These are phyloP conservation scores for Artemisia tridentata DNA, from an alignment of 129 eudicot genomes.

Conservation along the genomic window DNA sequence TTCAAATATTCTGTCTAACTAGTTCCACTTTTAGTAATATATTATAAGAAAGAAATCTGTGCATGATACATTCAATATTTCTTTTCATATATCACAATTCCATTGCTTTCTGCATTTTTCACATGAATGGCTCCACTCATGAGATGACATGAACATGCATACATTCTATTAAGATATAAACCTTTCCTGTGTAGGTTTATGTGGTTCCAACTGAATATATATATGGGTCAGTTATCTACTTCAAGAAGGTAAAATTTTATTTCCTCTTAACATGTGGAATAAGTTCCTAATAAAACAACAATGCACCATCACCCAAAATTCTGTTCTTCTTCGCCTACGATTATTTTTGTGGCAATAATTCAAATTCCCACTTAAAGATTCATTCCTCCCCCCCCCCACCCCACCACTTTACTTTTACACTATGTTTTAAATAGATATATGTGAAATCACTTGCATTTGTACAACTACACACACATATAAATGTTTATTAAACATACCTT, in stretches of 20 bases:
- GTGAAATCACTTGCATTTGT: neutral
- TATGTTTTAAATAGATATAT: neutral
- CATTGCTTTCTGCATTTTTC: conserved; percentile 22
- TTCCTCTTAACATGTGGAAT: conserved; percentile 37
- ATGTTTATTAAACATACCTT: neutral
- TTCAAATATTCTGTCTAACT: conserved; percentile 39
- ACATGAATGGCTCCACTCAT: no score
- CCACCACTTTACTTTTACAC: conserved; percentile 17
- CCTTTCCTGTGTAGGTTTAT: conserved; percentile 37
- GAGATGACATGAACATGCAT: no score
- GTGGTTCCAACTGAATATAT: conserved; percentile 35
- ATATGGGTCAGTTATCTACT: conserved; percentile 21
- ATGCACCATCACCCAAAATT: conserved; percentile 38
- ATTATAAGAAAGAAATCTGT: conserved; percentile 31
- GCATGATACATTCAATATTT: conserved; percentile 25
- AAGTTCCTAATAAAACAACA: conserved; percentile 42
- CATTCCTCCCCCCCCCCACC: conserved; percentile 24
- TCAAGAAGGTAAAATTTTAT: conserved; percentile 17
- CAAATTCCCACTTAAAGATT: conserved; percentile 44
- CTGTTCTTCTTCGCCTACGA: conserved; percentile 35
- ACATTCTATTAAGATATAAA: conserved; percentile 30
- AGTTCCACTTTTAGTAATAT: conserved; percentile 49
- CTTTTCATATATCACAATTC: conserved; percentile 12
- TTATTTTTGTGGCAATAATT: conserved; percentile 52
- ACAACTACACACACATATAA: neutral